Evolutionary conservation across 805 yeast genomes (phyloP), one percentile per base, ranked within the genome.

Genomic region (Barnettozyma californica): DNA sequence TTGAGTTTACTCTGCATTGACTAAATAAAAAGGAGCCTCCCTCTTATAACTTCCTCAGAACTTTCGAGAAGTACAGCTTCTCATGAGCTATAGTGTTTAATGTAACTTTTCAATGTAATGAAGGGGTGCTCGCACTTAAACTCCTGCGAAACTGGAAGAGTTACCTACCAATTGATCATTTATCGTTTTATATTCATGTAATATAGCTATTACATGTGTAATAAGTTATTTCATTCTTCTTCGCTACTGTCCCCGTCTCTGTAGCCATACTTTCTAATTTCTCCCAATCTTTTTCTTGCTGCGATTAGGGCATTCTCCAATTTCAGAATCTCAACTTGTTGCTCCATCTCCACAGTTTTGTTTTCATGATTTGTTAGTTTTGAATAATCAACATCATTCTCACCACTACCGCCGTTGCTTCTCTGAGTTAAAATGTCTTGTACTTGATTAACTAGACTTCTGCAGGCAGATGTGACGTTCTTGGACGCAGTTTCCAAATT

Each of bases 261-360:
- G 64, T 89, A 89, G 48, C 91, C 84, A 47, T 76, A 80, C 65
- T 84, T 85, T 64, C 97, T 73, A 52, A 90, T 89, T 56, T 87
- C 95, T 26, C 95, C 94, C 52, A 89, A 71, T 58, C 86, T 78
- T 68, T 86, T 87, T 63, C 96, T 75, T 1, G 96, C 94, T 19
- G 77, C 65, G 42, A 68, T 69, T 56, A 90, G 71, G 41, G 84
- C 77, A 57, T 86, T 86, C 60, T 89, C 96, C 48, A 89, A 71
- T 65, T 86, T 87, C 66, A 89, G 72, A 44, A 90, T 89, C 62
- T 87, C 91, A 7, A 89, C 96, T 64, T 89, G 97, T 65, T 88
- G 96, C 62, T 88, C 95, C 95, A 89, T 87, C 58, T 90, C 94
- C 20, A 80, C 77, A 0, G 95, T 85, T 66, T 84, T 86, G 58